Percentiles rank a stretch among this genome's conserved stretches.
Evolutionary conservation across 164 flowering plant genomes (phyloP).

Genomic region (Amborella trichopoda): DNA sequence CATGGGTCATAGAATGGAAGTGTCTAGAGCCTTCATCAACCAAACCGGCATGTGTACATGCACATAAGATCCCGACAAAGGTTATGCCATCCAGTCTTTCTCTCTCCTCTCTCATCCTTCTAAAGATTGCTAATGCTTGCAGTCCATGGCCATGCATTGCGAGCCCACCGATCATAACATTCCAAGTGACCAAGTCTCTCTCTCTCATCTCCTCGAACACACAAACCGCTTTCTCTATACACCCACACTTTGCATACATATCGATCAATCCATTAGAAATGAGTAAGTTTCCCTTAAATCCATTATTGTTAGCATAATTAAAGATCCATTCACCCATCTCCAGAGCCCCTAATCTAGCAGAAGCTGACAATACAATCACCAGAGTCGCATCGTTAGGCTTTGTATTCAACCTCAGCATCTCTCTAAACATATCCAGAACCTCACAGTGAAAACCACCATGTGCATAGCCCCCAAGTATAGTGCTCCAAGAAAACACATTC

Average conservation of each 20-base stretch:
- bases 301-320: constrained; percentile 33
- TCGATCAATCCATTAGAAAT: constrained; percentile 53
- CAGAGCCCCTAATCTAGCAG: constrained; percentile 55
- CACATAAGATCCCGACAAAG: constrained; percentile 47
- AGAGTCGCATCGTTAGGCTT: constrained; percentile 55
- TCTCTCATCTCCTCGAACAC: constrained; percentile 33
- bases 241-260: constrained; percentile 74
- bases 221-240: constrained; percentile 30
- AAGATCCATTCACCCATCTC: constrained; percentile 51
- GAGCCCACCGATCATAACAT: constrained; percentile 44
- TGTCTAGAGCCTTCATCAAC: constrained; percentile 36
- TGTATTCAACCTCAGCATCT: constrained; percentile 43
- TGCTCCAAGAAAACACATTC: constrained; percentile 69
- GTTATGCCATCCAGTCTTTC: constrained; percentile 57
- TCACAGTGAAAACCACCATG: constrained; percentile 28
- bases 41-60: constrained; percentile 68
- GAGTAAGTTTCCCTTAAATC: constrained; percentile 30
- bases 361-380: constrained; percentile 47
- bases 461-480: constrained; percentile 47
- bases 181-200: constrained; percentile 69
- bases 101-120: constrained; percentile 29
- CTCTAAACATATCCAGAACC: constrained; percentile 34
- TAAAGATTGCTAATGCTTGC: constrained; percentile 38
- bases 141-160: constrained; percentile 54
- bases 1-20: constrained; percentile 40